Conservation (phyloP, 1,284 basidiomycete genomes). For the Heterobasidion irregulare region DNA sequence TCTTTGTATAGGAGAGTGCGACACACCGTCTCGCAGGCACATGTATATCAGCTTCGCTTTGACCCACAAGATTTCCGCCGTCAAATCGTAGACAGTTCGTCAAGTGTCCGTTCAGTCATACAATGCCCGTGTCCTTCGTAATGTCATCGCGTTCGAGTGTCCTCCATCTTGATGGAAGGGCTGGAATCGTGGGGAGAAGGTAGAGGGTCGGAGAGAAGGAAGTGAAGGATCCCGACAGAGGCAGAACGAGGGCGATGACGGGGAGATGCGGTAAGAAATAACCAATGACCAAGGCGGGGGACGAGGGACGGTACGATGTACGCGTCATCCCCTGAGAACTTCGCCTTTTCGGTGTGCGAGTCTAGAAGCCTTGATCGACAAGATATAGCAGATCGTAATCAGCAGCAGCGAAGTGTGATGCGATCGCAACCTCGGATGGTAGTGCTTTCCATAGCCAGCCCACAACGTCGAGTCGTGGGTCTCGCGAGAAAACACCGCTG, state of each 20-base stretch:
- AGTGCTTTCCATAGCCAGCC: constrained; percentile 23
- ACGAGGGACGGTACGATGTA: constrained; percentile 3
- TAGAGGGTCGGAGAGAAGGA: background rate
- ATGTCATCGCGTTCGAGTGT: background rate
- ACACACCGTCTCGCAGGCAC: background rate
- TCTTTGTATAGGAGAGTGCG: background rate
- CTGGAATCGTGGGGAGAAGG: background rate
- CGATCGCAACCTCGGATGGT: constrained; percentile 12
- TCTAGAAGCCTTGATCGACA: constrained; percentile 13
- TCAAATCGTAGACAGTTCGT: background rate
- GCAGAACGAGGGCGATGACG: background rate
- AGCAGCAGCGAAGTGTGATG: constrained; percentile 8
- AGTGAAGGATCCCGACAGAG: background rate
- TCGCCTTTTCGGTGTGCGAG: constrained; percentile 11
- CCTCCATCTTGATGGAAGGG: background rate
- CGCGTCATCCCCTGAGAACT: constrained; percentile 11
- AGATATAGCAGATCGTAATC: constrained; percentile 10
- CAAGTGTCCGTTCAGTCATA: constrained; percentile 1
- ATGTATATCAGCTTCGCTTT: background rate
- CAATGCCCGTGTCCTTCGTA: constrained; percentile 4
- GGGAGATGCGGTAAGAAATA: background rate
- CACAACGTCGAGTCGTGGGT: constrained; percentile 37
- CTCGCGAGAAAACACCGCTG: constrained; percentile 20
- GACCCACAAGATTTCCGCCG: background rate
- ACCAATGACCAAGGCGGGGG: background rate